Conservation (phyloP, 176 grass and related monocot genomes). For the sorghum (Sorghum bicolor) region DNA sequence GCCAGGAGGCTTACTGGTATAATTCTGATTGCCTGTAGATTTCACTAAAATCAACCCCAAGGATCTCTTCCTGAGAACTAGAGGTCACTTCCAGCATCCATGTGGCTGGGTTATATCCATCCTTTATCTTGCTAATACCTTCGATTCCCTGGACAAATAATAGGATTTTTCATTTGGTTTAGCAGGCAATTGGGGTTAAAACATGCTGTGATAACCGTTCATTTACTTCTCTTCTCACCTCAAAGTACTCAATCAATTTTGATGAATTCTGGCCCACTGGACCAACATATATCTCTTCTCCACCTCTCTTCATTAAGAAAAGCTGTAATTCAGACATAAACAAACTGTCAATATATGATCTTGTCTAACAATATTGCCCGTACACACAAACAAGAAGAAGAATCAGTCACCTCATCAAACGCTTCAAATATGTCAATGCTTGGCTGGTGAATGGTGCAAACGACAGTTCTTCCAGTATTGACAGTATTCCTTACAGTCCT, state of each 20-base stretch:
- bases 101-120: slow-evolving; percentile 87
- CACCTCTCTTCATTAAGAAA: slow-evolving; percentile 91
- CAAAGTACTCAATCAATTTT: slow-evolving; percentile 83
- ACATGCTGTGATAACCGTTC: not conserved
- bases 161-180: slow-evolving; percentile 12
- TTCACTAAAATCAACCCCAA: slow-evolving; percentile 58
- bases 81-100: slow-evolving; percentile 88
- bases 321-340: slow-evolving; percentile 48
- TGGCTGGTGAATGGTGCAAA: slow-evolving; percentile 97
- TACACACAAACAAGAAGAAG: not conserved
- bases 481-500: slow-evolving; percentile 88
- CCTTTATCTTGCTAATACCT: slow-evolving; percentile 59
- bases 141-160: slow-evolving; percentile 54
- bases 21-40: slow-evolving; percentile 62
- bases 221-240: slow-evolving; percentile 51
- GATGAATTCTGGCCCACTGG: slow-evolving; percentile 76
- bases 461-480: slow-evolving; percentile 83
- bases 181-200: not conserved
- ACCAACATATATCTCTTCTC: slow-evolving; percentile 93
- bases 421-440: slow-evolving; percentile 99
- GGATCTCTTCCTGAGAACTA: slow-evolving; percentile 65
- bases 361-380: not conserved
- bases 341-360: slow-evolving; percentile 1
- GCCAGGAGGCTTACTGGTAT: slow-evolving; percentile 53
- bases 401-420: slow-evolving; percentile 78